These are phyloP conservation scores for Quercus parvula DNA, from an alignment of 306 rosid genomes.

Conservation along the genomic window DNA sequence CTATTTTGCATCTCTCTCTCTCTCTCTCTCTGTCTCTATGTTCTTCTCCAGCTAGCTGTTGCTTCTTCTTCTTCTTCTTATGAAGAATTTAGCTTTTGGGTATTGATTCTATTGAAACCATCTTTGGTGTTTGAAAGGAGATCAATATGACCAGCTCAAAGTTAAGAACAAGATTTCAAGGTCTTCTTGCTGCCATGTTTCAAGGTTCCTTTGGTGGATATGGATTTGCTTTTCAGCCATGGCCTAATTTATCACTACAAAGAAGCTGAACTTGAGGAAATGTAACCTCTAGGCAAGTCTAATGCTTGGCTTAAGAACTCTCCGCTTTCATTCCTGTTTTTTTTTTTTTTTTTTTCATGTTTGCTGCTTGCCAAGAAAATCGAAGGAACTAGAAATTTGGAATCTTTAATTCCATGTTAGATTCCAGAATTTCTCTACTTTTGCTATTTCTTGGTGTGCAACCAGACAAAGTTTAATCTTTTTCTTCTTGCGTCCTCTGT, in stretches of 20 bases:
- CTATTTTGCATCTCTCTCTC: neutral
- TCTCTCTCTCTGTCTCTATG: neutral
- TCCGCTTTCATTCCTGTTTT: neutral
- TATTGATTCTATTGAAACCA: neutral
- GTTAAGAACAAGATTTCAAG: constrained; percentile 15
- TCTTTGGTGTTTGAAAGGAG: neutral
- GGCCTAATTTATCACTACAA: constrained; percentile 31
- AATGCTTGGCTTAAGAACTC: constrained; percentile 63
- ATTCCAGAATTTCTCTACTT: neutral
- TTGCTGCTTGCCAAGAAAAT: constrained; percentile 5
- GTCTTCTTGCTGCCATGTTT: constrained; percentile 12
- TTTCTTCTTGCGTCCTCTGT: neutral
- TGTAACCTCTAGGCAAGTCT: constrained; percentile 94
- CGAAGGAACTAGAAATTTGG: neutral
- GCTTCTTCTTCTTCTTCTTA: neutral
- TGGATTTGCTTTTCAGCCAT: constrained; percentile 29
- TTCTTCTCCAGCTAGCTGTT: neutral
- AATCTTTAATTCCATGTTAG: neutral
- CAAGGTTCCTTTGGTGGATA: constrained; percentile 4
- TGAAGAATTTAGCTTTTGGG: neutral
- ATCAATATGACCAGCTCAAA: constrained; percentile 16
- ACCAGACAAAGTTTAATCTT: neutral
- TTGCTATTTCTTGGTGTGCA: neutral
- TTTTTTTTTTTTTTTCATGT: neutral
- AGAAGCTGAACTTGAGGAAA: constrained; percentile 27